These are phyloP conservation scores for Aspergillus thermomutatus DNA, from an alignment of 2,329 filamentous ascomycete species.

Conservation along the genomic window DNA sequence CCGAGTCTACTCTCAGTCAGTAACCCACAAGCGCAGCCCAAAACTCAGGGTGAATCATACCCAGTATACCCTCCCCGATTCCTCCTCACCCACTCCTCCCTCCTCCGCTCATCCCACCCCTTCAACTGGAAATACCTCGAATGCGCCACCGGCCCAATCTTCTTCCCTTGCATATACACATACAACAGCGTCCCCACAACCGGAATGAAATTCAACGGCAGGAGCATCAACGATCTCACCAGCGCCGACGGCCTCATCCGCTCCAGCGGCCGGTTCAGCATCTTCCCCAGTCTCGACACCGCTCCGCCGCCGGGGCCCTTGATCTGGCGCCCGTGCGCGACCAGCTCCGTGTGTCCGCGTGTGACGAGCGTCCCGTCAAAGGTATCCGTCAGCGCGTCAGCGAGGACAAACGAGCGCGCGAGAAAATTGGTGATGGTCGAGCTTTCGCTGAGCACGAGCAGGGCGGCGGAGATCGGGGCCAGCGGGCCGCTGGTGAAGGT, in stretches of 20 bases:
- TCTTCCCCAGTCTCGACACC: conserved; percentile 55
- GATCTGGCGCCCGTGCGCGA: conserved; percentile 71
- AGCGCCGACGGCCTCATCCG: conserved; percentile 56
- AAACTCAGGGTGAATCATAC: conserved; percentile 49
- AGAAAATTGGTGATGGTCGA: conserved; percentile 50
- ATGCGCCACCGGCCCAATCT: conserved; percentile 53
- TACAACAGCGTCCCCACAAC: conserved; percentile 81
- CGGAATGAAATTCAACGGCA: conserved; percentile 91
- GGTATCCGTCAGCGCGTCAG: conserved; percentile 79
- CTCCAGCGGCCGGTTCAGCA: conserved; percentile 52
- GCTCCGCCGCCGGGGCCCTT: conserved; percentile 52
- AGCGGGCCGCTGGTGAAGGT: conserved; percentile 79
- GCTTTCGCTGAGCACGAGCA: conserved; percentile 60
- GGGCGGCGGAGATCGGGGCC: conserved; percentile 57
- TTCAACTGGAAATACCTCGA: conserved; percentile 87
- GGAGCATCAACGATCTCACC: conserved; percentile 76
- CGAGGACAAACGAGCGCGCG: conserved; percentile 70
- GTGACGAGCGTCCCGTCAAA: conserved; percentile 72
- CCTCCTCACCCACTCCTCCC: conserved; percentile 65
- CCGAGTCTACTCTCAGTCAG: conserved; percentile 49
- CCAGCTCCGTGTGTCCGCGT: conserved; percentile 57
- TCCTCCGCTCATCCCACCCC: conserved; percentile 66
- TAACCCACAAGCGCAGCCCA: conserved; percentile 5
- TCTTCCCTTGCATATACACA: conserved; percentile 68
- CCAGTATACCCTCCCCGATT: conserved; percentile 75